Evolutionary conservation across 2,329 filamentous ascomycete species (phyloP).

Genomic region (Furcasterigmium sp.): DNA sequence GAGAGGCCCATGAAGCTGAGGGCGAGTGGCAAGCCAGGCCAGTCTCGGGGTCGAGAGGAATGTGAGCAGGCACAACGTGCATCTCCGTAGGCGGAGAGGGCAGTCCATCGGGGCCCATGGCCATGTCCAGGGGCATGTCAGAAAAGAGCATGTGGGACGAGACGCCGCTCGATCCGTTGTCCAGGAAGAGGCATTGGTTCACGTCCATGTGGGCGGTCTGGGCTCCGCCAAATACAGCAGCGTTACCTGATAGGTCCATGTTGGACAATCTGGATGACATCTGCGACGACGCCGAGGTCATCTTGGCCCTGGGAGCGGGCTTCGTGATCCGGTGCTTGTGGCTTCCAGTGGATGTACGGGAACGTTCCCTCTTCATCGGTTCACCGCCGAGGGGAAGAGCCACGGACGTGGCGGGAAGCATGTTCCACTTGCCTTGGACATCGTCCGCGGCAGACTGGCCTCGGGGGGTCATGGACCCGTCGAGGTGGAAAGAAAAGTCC

Average conservation of each 20-base stretch:
- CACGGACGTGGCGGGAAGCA: conserved; percentile 25
- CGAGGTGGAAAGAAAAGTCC: conserved; percentile 43
- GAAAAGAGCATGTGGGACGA: conserved; percentile 47
- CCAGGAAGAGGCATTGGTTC: conserved; percentile 46
- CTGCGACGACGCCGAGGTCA: conserved; percentile 42
- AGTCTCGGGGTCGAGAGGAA: conserved; percentile 48
- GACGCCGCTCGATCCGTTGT: conserved; percentile 40
- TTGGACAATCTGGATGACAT: conserved; percentile 43
- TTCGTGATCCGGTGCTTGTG: conserved; percentile 38
- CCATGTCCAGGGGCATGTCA: conserved; percentile 38
- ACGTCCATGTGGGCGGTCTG: conserved; percentile 35
- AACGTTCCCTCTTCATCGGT: conserved; percentile 40
- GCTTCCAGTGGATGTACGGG: conserved; percentile 38
- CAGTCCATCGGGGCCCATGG: conserved; percentile 35
- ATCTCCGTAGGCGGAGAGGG: conserved; percentile 36
- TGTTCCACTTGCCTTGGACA: conserved; percentile 41
- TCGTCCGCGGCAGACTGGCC: conserved; percentile 43
- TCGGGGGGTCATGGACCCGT: conserved; percentile 48
- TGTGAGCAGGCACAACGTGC: conserved; percentile 52
- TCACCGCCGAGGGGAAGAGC: conserved; percentile 22
- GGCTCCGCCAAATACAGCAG: conserved; percentile 34
- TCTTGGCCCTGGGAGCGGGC: conserved; percentile 35
- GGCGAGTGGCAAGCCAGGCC: conserved; percentile 45
- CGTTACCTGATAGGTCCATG: conserved; percentile 49
- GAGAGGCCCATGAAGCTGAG: conserved; percentile 36